These are phyloP conservation scores for Raphanus sativus DNA, from an alignment of 345 rosid species.

Conservation along the genomic window DNA sequence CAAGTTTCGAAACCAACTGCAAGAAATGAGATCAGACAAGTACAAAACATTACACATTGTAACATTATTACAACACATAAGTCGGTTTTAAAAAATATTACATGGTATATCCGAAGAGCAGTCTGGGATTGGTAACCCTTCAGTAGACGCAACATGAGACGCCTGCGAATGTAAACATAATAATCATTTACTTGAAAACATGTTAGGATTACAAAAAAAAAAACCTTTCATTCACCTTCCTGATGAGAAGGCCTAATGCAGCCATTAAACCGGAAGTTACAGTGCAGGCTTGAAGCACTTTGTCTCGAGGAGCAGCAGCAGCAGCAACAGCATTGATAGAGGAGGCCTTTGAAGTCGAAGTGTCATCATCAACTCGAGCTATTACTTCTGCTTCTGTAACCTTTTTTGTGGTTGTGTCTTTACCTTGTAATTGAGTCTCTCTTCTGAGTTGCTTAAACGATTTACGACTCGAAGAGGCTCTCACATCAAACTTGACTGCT, in stretches of 20 bases:
- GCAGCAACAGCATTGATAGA: constrained; percentile 16
- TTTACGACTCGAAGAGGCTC: constrained; percentile 48
- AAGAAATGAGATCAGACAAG: not conserved
- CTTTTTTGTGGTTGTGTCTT: constrained; percentile 23
- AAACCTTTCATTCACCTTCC: constrained; percentile 51
- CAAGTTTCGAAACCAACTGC: constrained; percentile 82
- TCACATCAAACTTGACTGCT: not conserved
- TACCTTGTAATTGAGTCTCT: constrained; percentile 24
- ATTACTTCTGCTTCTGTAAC: constrained; percentile 28
- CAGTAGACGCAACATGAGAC: constrained; percentile 67
- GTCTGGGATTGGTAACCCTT: constrained; percentile 72
- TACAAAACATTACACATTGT: too few relatives aligned
- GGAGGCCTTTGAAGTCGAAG: constrained; percentile 24
- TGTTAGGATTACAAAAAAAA: too few relatives aligned
- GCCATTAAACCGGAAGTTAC: constrained; percentile 72
- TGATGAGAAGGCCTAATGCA: constrained; percentile 60
- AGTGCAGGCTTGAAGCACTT: constrained; percentile 76
- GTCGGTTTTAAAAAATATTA: not conserved
- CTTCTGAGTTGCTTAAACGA: constrained; percentile 49
- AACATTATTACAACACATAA: not conserved
- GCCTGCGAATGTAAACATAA: constrained; percentile 65
- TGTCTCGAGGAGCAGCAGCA: constrained; percentile 52
- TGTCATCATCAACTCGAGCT: constrained; percentile 33
- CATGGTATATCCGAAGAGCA: constrained; percentile 66
- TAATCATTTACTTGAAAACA: too few relatives aligned